A percentile compares a stretch with the other conserved stretches of the same genome.
These are phyloP conservation scores for Claviceps arundinis DNA, from an alignment of 2,329 filamentous ascomycete genomes.

Conservation along the genomic window DNA sequence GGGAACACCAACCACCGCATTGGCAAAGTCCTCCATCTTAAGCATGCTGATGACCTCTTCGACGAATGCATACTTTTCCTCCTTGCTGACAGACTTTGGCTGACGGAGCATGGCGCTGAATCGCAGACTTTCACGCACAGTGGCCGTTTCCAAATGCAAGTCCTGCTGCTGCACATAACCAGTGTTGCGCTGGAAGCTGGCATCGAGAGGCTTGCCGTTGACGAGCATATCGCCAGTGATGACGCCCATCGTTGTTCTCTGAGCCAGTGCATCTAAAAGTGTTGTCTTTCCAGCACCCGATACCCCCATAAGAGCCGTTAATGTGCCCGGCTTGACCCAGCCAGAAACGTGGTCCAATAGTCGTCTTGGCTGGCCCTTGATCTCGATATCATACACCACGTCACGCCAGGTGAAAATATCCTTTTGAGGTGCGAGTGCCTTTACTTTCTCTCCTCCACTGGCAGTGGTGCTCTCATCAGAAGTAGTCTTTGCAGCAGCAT, in stretches of 20 bases:
- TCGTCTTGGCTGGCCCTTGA: conserved; percentile 59
- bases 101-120: conserved; percentile 48
- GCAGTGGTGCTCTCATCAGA: conserved; percentile 6
- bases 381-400: conserved; percentile 57
- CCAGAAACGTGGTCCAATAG: conserved; percentile 70
- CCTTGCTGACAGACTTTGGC: conserved; percentile 34
- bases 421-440: conserved; percentile 28
- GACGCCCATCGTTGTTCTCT: conserved; percentile 45
- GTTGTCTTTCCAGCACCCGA: conserved; percentile 33
- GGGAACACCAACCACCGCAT: conserved; percentile 50
- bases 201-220: conserved; percentile 42
- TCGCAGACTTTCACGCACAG: conserved; percentile 38
- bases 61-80: conserved; percentile 48
- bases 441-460: conserved; percentile 8
- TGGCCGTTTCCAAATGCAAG: conserved; percentile 40
- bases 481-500: conserved; percentile 16
- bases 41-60: conserved; percentile 54
- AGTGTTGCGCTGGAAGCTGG: conserved; percentile 49
- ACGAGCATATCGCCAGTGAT: conserved; percentile 55
- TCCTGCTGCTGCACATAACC: conserved; percentile 58
- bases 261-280: conserved; percentile 27
- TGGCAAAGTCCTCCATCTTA: conserved; percentile 53
- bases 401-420: conserved; percentile 67
- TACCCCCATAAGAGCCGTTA: conserved; percentile 66
- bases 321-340: conserved; percentile 79